Percentiles rank a stretch among this genome's conserved stretches.
Evolutionary conservation across 345 rosid genomes (phyloP).

Genomic region (Gossypium rotundifolium): DNA sequence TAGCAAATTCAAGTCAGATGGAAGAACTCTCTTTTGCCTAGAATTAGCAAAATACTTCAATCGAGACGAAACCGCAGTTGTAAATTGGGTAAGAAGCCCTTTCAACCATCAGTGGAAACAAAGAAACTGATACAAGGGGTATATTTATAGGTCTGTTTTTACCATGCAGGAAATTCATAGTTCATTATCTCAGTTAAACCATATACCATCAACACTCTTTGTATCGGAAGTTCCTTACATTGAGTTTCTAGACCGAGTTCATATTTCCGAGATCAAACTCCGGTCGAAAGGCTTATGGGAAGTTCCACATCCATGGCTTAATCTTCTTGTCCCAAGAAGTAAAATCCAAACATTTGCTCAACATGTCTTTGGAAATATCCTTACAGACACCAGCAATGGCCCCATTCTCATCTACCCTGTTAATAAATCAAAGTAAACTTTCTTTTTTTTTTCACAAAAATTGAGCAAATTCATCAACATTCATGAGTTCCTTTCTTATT

Average conservation of each 20-base stretch:
- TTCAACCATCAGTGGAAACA: conserved; percentile 1
- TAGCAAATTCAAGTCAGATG: conserved; percentile 67
- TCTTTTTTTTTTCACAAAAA: neutral
- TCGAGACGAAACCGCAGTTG: conserved; percentile 27
- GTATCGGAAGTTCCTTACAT: conserved; percentile 65
- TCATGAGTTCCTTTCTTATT: conserved; percentile 7
- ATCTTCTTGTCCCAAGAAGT: conserved; percentile 85
- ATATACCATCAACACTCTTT: conserved; percentile 68
- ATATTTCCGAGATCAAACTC: conserved; percentile 72
- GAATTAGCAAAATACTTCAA: conserved; percentile 81
- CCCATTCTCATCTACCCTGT: conserved; percentile 92
- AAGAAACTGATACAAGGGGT: no score
- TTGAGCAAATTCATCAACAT: neutral
- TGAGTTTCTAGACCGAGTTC: conserved; percentile 89
- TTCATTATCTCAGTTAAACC: conserved; percentile 51
- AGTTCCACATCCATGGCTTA: conserved; percentile 98
- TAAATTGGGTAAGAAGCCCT: conserved; percentile 45
- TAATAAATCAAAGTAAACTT: conserved; percentile 69
- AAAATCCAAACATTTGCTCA: conserved; percentile 55
- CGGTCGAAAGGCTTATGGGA: conserved; percentile 90
- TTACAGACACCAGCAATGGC: conserved; percentile 80
- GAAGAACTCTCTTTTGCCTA: conserved; percentile 71
- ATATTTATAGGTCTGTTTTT: conserved; percentile 9
- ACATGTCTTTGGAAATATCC: conserved; percentile 73
- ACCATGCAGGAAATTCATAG: conserved; percentile 59